Conservation (phyloP, 2,329 filamentous ascomycete species). For the Colletotrichum gloeosporioides region DNA sequence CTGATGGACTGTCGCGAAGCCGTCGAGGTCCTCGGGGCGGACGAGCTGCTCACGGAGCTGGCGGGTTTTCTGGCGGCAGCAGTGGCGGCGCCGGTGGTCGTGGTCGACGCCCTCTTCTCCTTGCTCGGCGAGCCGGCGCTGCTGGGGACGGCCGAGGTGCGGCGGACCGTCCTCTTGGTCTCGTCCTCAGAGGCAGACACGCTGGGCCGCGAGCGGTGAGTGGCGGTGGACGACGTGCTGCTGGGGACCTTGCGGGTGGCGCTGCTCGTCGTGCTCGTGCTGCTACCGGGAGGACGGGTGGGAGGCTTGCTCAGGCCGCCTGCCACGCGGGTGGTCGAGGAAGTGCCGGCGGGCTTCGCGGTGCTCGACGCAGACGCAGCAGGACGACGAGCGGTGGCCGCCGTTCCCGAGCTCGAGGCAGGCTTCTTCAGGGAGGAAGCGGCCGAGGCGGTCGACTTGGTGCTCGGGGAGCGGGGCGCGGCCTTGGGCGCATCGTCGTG, state of each 20-base stretch:
- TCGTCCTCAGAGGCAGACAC: slow-evolving; percentile 58
- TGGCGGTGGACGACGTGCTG: slow-evolving; percentile 39
- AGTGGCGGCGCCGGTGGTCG: slow-evolving; percentile 31
- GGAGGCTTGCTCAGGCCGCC: slow-evolving; percentile 53
- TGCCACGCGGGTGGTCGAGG: slow-evolving; percentile 39
- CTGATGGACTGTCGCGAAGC: slow-evolving; percentile 12
- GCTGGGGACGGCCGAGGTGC: slow-evolving; percentile 48
- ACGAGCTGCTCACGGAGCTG: slow-evolving; percentile 23
- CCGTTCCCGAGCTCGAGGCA: slow-evolving; percentile 26
- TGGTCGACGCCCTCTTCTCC: slow-evolving; percentile 39
- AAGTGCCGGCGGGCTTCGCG: slow-evolving; percentile 31
- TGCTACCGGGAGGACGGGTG: slow-evolving; percentile 48
- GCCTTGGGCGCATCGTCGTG: slow-evolving; percentile 43
- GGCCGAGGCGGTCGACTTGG: slow-evolving; percentile 32
- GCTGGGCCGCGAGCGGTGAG: slow-evolving; percentile 52
- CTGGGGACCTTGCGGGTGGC: slow-evolving; percentile 35
- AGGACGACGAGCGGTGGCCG: slow-evolving; percentile 38
- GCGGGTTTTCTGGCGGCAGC: slow-evolving; percentile 36
- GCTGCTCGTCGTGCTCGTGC: slow-evolving; percentile 35
- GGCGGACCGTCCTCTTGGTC: slow-evolving; percentile 48
- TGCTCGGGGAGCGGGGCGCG: slow-evolving; percentile 36
- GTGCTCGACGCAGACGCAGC: slow-evolving; percentile 35
- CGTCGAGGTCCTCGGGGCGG: slow-evolving; percentile 13
- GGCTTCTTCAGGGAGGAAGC: slow-evolving; percentile 41
- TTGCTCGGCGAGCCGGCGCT: slow-evolving; percentile 33